These are phyloP conservation scores for Xylaria palmicola DNA, from an alignment of 495 filamentous ascomycete species.

Conservation along the genomic window DNA sequence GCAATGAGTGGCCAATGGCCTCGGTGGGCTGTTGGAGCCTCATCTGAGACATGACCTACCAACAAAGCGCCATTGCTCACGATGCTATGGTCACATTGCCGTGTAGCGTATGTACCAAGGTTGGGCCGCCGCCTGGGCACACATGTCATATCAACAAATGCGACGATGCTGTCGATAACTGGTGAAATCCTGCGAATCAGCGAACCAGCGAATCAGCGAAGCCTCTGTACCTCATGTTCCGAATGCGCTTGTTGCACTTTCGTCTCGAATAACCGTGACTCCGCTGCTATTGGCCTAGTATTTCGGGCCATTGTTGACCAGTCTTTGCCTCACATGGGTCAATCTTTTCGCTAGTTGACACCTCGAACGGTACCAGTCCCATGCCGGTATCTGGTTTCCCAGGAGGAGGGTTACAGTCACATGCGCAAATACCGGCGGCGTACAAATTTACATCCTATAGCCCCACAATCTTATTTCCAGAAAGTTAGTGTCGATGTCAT, in stretches of 20 bases:
- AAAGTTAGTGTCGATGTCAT: constrained; percentile 14
- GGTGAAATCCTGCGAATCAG: not conserved
- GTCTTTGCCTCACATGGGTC: constrained; percentile 31
- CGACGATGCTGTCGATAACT: not conserved
- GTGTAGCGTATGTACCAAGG: not conserved
- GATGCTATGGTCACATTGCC: constrained; percentile 14
- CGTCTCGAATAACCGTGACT: constrained; percentile 15
- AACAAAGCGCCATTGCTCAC: constrained; percentile 3
- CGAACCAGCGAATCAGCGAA: not conserved
- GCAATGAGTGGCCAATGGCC: constrained; percentile 6
- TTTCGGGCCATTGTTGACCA: constrained; percentile 24
- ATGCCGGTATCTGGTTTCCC: constrained; percentile 16
- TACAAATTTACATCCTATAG: not conserved
- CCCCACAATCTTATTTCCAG: constrained; percentile 18
- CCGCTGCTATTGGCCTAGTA: not conserved
- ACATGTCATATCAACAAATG: not conserved
- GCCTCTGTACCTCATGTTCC: not conserved
- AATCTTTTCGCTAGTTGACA: constrained; percentile 16
- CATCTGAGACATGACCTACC: constrained; percentile 16
- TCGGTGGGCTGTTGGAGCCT: constrained; percentile 15
- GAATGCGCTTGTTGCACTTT: constrained; percentile 10
- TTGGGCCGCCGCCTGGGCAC: not conserved
- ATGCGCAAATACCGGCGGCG: constrained; percentile 10
- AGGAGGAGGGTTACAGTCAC: constrained; percentile 25
- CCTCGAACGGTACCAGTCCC: constrained; percentile 26